Evolutionary conservation across 768 basidiomycete genomes (phyloP).

Genomic region (Lactarius sanguifluus): DNA sequence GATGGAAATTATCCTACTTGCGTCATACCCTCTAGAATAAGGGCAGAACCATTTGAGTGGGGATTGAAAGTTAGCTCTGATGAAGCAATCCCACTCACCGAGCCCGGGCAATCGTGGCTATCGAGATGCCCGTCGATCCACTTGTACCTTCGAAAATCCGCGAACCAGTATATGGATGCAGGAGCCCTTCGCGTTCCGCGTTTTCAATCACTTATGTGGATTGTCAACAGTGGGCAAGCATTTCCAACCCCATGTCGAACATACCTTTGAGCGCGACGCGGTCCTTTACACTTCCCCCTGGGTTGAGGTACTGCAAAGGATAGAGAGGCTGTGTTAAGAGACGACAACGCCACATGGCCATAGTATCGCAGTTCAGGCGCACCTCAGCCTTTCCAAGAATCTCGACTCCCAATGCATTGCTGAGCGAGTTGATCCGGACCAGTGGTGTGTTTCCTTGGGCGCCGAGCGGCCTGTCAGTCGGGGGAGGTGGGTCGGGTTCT

Average conservation of each 20-base stretch:
- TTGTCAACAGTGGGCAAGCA: background rate
- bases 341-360: conserved; percentile 4
- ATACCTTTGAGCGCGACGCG: conserved; percentile 90
- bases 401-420: conserved; percentile 87
- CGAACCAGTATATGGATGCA: conserved; percentile 85
- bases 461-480: background rate
- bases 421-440: conserved; percentile 86
- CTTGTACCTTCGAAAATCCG: conserved; percentile 98
- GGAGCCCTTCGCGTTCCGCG: conserved; percentile 78
- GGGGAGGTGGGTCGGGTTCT: background rate
- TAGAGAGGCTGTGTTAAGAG: background rate
- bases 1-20: conserved; percentile 52
- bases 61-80: background rate
- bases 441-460: conserved; percentile 90
- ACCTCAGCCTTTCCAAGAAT: conserved; percentile 97
- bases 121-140: conserved; percentile 93
- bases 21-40: conserved; percentile 73
- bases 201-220: conserved; percentile 79
- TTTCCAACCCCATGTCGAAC: conserved; percentile 29
- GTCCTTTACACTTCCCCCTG: conserved; percentile 97
- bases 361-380: conserved; percentile 20
- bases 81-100: conserved; percentile 47
- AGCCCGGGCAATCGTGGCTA: conserved; percentile 89
- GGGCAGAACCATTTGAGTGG: background rate
- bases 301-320: conserved; percentile 78